phyloP scores from a whole-genome alignment of 1,139 yeast species.

The Casaregolazyma suthepensis region DNA sequence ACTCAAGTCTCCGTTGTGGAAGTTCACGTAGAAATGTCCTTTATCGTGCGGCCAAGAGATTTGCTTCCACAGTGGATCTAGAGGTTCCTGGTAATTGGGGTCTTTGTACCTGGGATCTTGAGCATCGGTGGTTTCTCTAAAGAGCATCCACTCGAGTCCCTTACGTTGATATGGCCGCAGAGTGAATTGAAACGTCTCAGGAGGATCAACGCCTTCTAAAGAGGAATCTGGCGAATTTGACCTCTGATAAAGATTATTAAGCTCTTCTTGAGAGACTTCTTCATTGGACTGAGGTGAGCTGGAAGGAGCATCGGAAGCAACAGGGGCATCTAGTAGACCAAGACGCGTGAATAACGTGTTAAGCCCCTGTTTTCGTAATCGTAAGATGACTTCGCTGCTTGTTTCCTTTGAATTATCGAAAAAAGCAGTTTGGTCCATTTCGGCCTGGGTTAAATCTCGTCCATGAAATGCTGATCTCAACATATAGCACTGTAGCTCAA shows the following conservation, averaged over 20 bases:
- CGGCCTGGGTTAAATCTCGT: conserved; percentile 6
- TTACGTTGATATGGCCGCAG: conserved; percentile 71
- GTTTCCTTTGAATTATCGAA: conserved; percentile 42
- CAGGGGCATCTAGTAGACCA: conserved; percentile 25
- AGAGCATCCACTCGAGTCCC: conserved; percentile 79
- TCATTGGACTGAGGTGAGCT: conserved; percentile 29
- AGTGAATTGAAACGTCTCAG: conserved; percentile 50
- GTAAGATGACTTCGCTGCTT: conserved; percentile 45
- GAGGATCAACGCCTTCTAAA: conserved; percentile 64
- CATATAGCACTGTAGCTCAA: conserved; percentile 59
- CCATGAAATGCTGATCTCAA: conserved; percentile 39
- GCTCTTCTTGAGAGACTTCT: conserved; percentile 61
- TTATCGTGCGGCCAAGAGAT: conserved; percentile 58
- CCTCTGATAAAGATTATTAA: conserved; percentile 66
- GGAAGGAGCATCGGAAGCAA: conserved; percentile 18
- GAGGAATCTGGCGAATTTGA: conserved; percentile 41
- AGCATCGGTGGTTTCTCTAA: conserved; percentile 35
- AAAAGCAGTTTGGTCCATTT: conserved; percentile 6
- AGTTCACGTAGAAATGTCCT: conserved; percentile 62
- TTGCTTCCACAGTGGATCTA: conserved; percentile 85
- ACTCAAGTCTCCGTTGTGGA: conserved; percentile 78
- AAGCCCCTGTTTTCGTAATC: conserved; percentile 54
- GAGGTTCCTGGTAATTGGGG: conserved; percentile 34
- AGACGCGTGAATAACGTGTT: conserved; percentile 51
- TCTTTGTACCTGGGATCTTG: conserved; percentile 31